Evolutionary conservation across 495 filamentous ascomycete genomes (phyloP), one percentile per base, ranked within the genome.

Genomic region (Penicillium paxilli): DNA sequence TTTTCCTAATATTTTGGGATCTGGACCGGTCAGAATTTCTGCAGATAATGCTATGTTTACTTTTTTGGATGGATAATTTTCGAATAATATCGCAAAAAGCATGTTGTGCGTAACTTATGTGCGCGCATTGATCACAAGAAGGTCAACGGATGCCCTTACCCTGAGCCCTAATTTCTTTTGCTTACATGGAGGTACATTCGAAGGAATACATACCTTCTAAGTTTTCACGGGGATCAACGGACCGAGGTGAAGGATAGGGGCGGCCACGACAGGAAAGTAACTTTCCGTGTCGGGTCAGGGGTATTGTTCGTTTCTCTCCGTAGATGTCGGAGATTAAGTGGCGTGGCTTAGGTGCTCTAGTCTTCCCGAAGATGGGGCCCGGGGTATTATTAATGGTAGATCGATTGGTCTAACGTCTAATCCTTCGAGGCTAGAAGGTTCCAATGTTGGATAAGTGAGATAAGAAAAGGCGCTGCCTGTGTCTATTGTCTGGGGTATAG

Each of bases 111-210:
- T 49, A 33, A 45, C 59, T n/a, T n/a, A n/a, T n/a, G 56, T 59
- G 53, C 35, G 64, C 42, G 64, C 61, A 60, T 32, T 63, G 64
- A 63, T 67, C 64, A 64, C 55, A 41, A 50, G 53, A 58, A 44
- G 64, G 30, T 53, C 54, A 33, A 30, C 40, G 47, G 24, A 40
- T 67, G 61, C 64, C 64, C 64, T 67, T 65, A 25, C 62, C 64
- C 64, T 62, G 62, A 63, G 48, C 62, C 62, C 61, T 67, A 65
- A 32, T 23, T 51, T n/a, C 44, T 42, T n/a, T 42, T 42, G 40
- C 40, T 42, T 42, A 42, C 40, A n/a, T n/a, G n/a, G n/a, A n/a
- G n/a, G n/a, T n/a, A n/a, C n/a, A 20, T 1, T 12, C 4, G 21
- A 23, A 42, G 20, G 10, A 42, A 23, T 42, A 20, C n/a, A 4